phyloP scores from a whole-genome alignment of 768 basidiomycete species.

The Mrakia frigida region DNA sequence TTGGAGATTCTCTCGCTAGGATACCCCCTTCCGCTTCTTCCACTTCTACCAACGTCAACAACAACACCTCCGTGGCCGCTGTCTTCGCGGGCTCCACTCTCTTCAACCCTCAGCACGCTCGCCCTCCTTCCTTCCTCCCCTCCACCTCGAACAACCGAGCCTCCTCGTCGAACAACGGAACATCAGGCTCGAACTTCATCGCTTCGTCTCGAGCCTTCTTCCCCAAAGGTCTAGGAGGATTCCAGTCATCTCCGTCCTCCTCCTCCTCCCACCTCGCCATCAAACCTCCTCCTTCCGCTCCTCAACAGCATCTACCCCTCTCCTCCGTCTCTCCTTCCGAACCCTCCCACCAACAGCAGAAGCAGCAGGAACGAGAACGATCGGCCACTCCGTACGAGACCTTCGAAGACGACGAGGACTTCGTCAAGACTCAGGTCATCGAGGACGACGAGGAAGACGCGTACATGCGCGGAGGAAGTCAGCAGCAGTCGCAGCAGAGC shows the following conservation, averaged over 20 bases:
- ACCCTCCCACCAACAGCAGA: neutral
- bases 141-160: neutral
- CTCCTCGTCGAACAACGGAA: neutral
- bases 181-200: neutral
- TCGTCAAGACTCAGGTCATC: neutral
- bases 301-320: neutral
- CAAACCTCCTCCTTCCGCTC: neutral
- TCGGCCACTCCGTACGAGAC: neutral
- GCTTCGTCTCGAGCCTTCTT: neutral
- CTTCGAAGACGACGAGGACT: neutral
- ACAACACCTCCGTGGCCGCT: neutral
- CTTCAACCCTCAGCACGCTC: neutral
- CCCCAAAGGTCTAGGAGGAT: neutral
- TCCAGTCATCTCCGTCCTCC: neutral
- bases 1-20: neutral
- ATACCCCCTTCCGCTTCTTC: neutral
- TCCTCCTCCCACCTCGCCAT: too few relatives aligned
- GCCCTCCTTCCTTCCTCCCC: neutral
- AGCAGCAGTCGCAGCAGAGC: neutral
- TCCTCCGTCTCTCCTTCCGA: neutral
- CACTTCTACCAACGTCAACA: neutral
- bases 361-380: neutral
- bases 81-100: neutral
- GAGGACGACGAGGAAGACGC: neutral
- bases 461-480: constrained; percentile 1